Percentiles rank a stretch among this genome's conserved stretches.
Evolutionary conservation across 805 yeast species (phyloP).

Genomic region (Starmerella bacillaris): DNA sequence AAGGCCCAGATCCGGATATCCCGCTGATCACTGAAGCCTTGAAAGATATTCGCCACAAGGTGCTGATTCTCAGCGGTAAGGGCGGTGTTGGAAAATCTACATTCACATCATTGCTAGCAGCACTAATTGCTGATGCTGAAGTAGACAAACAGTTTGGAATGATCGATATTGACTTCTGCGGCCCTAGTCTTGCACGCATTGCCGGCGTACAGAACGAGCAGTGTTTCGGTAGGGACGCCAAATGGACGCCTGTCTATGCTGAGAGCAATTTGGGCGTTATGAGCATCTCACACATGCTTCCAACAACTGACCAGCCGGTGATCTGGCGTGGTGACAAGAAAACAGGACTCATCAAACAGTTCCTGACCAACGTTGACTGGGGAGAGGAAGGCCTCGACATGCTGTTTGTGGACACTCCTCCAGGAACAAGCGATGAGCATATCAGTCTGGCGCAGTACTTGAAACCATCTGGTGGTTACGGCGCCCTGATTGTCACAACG

Average conservation of each 20-base stretch:
- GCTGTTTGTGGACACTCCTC: slow-evolving; percentile 87
- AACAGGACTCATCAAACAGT: slow-evolving; percentile 81
- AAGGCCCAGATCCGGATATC: slow-evolving; percentile 91
- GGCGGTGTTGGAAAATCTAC: slow-evolving; percentile 93
- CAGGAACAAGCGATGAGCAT: slow-evolving; percentile 97
- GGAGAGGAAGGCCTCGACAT: slow-evolving; percentile 47
- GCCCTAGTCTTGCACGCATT: slow-evolving; percentile 92
- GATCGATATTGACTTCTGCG: slow-evolving; percentile 94
- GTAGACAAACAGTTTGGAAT: slow-evolving; percentile 78
- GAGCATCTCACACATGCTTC: slow-evolving; percentile 90
- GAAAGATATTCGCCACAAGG: slow-evolving; percentile 50
- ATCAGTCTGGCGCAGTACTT: slow-evolving; percentile 71
- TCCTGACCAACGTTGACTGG: slow-evolving; percentile 91
- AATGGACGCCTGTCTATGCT: slow-evolving; percentile 94
- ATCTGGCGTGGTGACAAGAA: slow-evolving; percentile 98
- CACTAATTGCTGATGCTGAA: slow-evolving; percentile 64
- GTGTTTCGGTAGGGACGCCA: slow-evolving; percentile 74
- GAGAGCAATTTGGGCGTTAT: slow-evolving; percentile 88
- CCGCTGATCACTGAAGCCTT: slow-evolving; percentile 55
- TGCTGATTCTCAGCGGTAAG: slow-evolving; percentile 51
- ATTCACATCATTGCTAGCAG: slow-evolving; percentile 83
- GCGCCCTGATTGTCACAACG: slow-evolving; percentile 86
- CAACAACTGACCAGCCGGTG: slow-evolving; percentile 79
- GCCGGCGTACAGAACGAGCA: slow-evolving; percentile 76
- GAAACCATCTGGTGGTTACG: slow-evolving; percentile 83